Percentiles rank a stretch among this genome's conserved stretches.
Conservation (phyloP, 225 moss, liverwort and hornwort species). For the Sphagnum contortum region DNA sequence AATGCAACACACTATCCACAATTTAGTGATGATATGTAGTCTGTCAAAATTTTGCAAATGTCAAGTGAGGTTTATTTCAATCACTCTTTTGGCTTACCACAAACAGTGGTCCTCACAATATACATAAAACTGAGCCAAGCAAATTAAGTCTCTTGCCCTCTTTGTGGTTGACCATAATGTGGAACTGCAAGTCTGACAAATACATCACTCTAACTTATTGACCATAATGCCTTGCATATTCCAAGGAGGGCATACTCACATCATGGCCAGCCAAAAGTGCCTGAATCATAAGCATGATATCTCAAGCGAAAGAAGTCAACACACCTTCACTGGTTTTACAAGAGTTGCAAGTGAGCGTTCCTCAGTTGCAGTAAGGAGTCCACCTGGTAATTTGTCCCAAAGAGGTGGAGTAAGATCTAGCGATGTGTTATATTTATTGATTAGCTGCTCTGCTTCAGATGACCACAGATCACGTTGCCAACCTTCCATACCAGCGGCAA, state of each 20-base stretch:
- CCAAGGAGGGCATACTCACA: not conserved
- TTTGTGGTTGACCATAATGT: too few species aligned
- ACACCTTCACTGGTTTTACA: conserved; percentile 81
- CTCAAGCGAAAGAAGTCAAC: not conserved
- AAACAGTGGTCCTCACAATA: too few species aligned
- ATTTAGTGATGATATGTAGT: not conserved
- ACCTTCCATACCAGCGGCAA: conserved; percentile 10
- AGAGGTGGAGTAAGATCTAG: conserved; percentile 38
- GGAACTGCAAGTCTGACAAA: not conserved
- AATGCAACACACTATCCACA: not conserved
- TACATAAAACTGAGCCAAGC: too few species aligned
- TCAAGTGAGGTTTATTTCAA: too few species aligned
- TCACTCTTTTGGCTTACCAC: too few species aligned
- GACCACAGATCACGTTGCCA: conserved; percentile 61
- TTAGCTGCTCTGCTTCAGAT: conserved; percentile 48
- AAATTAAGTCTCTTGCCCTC: too few species aligned
- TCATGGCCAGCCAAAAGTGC: not conserved
- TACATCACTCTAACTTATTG: not conserved
- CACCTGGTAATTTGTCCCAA: conserved; percentile 66
- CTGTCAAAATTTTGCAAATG: too few species aligned
- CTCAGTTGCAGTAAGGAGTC: conserved; percentile 53
- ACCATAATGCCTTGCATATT: not conserved
- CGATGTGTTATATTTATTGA: conserved; percentile 33
- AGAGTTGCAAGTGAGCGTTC: conserved; percentile 54
- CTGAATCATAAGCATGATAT: not conserved